Evolutionary conservation across 2,329 filamentous ascomycete genomes (phyloP).

Genomic region (Plectosphaerella cucumerina): DNA sequence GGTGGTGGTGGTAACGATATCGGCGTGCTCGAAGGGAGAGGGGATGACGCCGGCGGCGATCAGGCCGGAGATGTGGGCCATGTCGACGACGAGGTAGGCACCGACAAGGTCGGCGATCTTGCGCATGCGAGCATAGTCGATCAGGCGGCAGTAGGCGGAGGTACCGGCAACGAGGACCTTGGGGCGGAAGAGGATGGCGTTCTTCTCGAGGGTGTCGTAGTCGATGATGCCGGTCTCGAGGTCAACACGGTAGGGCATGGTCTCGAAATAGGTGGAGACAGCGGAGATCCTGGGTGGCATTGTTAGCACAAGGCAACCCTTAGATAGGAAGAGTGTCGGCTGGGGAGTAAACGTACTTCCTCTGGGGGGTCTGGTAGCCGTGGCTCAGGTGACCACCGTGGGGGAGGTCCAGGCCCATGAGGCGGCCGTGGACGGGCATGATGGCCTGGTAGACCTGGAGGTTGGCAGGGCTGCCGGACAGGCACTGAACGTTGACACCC

Average conservation of each 20-base stretch:
- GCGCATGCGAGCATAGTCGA: slow-evolving; percentile 95
- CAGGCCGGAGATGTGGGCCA: slow-evolving; percentile 97
- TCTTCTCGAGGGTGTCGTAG: slow-evolving; percentile 88
- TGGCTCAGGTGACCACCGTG: slow-evolving; percentile 94
- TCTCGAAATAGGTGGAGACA: slow-evolving; percentile 99
- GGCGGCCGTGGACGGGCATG: slow-evolving; percentile 89
- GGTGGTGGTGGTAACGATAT: slow-evolving; percentile 96
- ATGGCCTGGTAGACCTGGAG: slow-evolving; percentile 97
- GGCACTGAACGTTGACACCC: slow-evolving; percentile 97
- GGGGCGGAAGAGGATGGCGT: slow-evolving; percentile 86
- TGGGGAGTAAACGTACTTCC: slow-evolving; percentile 59
- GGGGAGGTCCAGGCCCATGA: slow-evolving; percentile 95
- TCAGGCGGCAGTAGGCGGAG: slow-evolving; percentile 95
- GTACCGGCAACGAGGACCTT: slow-evolving; percentile 96
- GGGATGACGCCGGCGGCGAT: slow-evolving; percentile 91
- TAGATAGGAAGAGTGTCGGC: neutral
- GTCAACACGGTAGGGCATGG: slow-evolving; percentile 90
- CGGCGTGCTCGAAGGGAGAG: slow-evolving; percentile 86
- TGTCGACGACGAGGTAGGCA: slow-evolving; percentile 93
- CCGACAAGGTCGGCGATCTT: slow-evolving; percentile 91
- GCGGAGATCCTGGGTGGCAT: slow-evolving; percentile 68
- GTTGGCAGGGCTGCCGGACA: slow-evolving; percentile 92
- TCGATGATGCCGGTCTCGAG: slow-evolving; percentile 93
- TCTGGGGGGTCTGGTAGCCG: slow-evolving; percentile 93
- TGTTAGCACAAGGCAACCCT: neutral